A percentile compares a stretch with the other conserved stretches of the same genome.
phyloP scores from a whole-genome alignment of 2,329 filamentous ascomycete genomes.

The Aspergillus ruber region DNA sequence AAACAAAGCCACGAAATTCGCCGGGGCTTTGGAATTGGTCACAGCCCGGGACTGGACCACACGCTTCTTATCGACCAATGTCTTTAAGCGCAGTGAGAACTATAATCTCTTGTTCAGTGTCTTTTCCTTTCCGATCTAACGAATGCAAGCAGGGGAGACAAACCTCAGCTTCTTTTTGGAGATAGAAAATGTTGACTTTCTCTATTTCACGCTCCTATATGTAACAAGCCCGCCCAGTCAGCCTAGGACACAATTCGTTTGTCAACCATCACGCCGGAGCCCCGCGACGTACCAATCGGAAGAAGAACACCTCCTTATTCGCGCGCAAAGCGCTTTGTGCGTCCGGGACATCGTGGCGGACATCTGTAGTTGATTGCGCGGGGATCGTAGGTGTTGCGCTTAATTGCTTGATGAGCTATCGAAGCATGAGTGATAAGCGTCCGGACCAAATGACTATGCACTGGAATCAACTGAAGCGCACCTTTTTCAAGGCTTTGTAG shows the following conservation, averaged over 20 bases:
- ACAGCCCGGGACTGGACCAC: slow-evolving; percentile 73
- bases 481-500: slow-evolving; percentile 99
- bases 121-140: neutral
- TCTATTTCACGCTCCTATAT: slow-evolving; percentile 88
- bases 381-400: slow-evolving; percentile 81
- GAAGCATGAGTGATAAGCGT: slow-evolving; percentile 17
- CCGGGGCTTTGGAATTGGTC: slow-evolving; percentile 75
- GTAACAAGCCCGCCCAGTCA: neutral
- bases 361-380: slow-evolving; percentile 58
- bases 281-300: slow-evolving; percentile 66
- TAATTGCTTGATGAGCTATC: slow-evolving; percentile 93
- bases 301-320: slow-evolving; percentile 98
- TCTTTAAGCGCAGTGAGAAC: slow-evolving; percentile 90
- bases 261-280: neutral
- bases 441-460: neutral
- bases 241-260: neutral
- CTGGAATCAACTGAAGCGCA: slow-evolving; percentile 30
- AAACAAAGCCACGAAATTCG: slow-evolving; percentile 88
- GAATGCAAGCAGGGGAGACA: slow-evolving; percentile 21
- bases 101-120: slow-evolving; percentile 30
- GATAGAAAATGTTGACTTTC: slow-evolving; percentile 95
- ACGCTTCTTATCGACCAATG: slow-evolving; percentile 89
- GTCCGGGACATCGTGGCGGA: slow-evolving; percentile 50
- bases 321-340: slow-evolving; percentile 87
- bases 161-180: slow-evolving; percentile 97